Base-by-base conservation (phyloP, 2,329 filamentous ascomycete species). In the Colletotrichum orbiculare region DNA sequence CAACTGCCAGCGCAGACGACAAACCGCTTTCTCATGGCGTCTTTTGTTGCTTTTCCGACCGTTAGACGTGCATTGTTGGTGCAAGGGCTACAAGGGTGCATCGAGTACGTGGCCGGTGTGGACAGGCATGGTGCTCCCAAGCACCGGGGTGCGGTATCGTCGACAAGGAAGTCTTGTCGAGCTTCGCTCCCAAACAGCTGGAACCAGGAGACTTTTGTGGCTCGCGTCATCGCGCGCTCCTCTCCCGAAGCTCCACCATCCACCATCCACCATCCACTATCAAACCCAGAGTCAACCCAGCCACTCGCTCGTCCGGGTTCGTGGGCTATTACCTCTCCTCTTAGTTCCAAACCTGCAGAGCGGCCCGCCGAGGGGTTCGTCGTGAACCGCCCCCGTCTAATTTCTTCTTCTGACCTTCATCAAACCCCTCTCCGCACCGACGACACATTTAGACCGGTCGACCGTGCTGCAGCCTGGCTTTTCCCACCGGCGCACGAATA, bases 141-240 rank as follows among this genome's bases (percentile, higher is more conserved):
- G 54, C 59, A 54, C 54, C 64, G 60, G 64, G 64, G 53, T 54
- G 53, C 35, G 63, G 47, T 57, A 34, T 46, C 45, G 33, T 45
- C 8, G 64, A 54, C 64, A 66, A 60, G 64, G 64, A 64, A 66
- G 54, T 33, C 54, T 43, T 66, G 60, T 64, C 64, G 54, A 64
- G 48, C 43, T 37, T 53, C 60, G 49, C 49, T 45, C 54, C 66
- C 66, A 66, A 59, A 57, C 41, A 61, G 66, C 63, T 63, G 66
- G 66, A 63, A 66, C 66, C 57, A 66, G 49, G 56, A 67, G 66
- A 67, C 41, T 58, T 67, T 66, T 67, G 63, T 67, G 66, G 66
- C 66, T 67, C 62, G 57, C 66, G 66, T 67, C 66, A 67, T 67
- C 54, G 58, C 56, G 54, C 53, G 49, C 62, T 60, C 25, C 58